A percentile compares a stretch with the other conserved stretches of the same genome.
These are phyloP conservation scores for Blastobotrys raffinosifermentans DNA, from an alignment of 1,139 yeast species.

Conservation along the genomic window DNA sequence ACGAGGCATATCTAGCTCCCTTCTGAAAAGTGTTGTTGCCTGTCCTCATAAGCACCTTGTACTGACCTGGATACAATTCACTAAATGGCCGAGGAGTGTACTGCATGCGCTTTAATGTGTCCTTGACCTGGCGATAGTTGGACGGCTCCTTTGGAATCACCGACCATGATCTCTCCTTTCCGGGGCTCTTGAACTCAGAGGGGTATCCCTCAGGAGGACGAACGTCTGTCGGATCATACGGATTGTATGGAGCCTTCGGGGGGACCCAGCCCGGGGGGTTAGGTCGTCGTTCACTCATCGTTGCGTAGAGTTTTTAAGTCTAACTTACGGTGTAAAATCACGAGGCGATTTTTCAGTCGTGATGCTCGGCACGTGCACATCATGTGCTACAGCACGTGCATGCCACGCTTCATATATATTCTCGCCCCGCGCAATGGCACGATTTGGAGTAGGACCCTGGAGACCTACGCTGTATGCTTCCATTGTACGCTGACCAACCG, in stretches of 20 bases:
- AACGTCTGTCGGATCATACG: slow-evolving; percentile 70
- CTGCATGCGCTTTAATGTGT: slow-evolving; percentile 64
- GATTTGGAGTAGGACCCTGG: no score
- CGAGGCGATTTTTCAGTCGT: not conserved
- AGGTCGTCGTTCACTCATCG: slow-evolving; percentile 48
- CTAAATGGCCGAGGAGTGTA: slow-evolving; percentile 77
- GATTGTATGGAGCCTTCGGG: slow-evolving; percentile 79
- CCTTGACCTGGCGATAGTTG: slow-evolving; percentile 63
- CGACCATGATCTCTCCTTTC: slow-evolving; percentile 41
- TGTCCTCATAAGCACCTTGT: slow-evolving; percentile 60
- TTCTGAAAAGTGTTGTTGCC: slow-evolving; percentile 50
- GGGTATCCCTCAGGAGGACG: slow-evolving; percentile 86
- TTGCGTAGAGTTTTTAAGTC: no score
- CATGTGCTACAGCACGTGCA: no score
- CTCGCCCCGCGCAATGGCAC: no score
- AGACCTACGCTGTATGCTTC: no score
- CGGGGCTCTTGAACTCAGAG: slow-evolving; percentile 50
- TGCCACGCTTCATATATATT: no score
- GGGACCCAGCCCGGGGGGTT: slow-evolving; percentile 80
- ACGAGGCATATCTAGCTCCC: slow-evolving; percentile 30
- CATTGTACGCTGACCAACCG: no score
- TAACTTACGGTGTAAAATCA: not conserved
- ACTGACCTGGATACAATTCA: slow-evolving; percentile 72
- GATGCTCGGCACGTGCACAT: not conserved
- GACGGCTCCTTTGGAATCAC: slow-evolving; percentile 63